Conservation (phyloP, 2,329 filamentous ascomycete genomes). For the Cryphonectria japonica region DNA sequence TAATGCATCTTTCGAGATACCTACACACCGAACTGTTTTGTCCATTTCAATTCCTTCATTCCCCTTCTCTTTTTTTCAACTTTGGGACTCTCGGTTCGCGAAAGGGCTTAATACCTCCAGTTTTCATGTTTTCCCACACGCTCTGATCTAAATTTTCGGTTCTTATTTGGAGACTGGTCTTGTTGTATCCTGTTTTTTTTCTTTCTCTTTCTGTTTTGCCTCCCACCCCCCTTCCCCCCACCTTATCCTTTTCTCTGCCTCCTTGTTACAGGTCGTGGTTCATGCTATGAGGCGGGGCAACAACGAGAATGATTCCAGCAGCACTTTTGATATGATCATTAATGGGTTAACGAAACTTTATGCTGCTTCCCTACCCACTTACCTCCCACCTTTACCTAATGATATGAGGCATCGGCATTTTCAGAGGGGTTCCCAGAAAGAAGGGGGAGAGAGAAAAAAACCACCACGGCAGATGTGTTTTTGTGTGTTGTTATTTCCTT, state of each 20-base stretch:
- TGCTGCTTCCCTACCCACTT: neutral
- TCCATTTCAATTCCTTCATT: neutral
- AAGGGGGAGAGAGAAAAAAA: neutral
- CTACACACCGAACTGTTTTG: neutral
- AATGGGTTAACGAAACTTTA: conserved; percentile 14
- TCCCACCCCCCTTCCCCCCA: too few relatives aligned
- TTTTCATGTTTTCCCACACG: neutral
- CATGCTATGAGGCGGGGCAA: neutral
- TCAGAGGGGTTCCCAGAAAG: neutral
- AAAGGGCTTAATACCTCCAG: neutral
- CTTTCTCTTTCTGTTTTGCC: too few relatives aligned
- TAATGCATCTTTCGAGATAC: conserved; percentile 20
- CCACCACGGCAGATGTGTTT: conserved; percentile 1
- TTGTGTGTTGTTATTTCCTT: neutral
- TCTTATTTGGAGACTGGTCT: neutral
- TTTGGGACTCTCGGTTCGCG: neutral
- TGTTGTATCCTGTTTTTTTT: neutral
- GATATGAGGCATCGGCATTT: conserved; percentile 7
- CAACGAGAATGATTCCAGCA: neutral
- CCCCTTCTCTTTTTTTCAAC: neutral
- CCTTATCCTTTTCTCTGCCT: neutral
- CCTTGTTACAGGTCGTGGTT: neutral
- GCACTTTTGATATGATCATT: conserved; percentile 12
- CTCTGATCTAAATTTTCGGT: neutral
- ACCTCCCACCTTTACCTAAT: neutral